These are phyloP conservation scores for Berkeleyomyces rouxiae DNA, from an alignment of 2,329 filamentous ascomycete genomes.

Conservation along the genomic window DNA sequence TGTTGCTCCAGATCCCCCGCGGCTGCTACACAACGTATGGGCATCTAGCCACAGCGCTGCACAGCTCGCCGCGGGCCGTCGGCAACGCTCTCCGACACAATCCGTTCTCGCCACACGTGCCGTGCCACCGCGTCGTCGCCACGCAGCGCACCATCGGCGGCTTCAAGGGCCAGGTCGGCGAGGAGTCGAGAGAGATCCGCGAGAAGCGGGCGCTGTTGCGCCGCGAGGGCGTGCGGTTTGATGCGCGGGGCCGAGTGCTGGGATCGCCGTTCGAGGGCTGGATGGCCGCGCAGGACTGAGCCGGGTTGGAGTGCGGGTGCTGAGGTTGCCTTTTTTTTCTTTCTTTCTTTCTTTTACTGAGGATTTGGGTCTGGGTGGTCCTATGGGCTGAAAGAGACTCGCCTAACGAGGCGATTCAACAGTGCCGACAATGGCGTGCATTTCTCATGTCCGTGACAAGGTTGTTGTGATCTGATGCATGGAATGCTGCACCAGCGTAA, in stretches of 20 bases:
- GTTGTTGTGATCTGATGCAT: not conserved
- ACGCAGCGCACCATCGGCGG: conserved; percentile 39
- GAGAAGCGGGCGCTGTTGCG: conserved; percentile 47
- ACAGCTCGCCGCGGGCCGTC: conserved; percentile 58
- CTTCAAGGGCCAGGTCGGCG: conserved; percentile 49
- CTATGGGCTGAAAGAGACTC: not conserved
- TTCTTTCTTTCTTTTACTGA: not conserved
- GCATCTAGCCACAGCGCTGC: conserved; percentile 48
- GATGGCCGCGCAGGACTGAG: conserved; percentile 14
- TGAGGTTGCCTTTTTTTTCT: not conserved
- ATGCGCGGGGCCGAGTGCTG: conserved; percentile 40
- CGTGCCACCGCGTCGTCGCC: conserved; percentile 67
- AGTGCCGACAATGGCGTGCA: not conserved
- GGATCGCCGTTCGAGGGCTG: conserved; percentile 35
- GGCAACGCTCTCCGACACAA: conserved; percentile 64
- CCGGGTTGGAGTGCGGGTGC: not conserved
- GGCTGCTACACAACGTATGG: conserved; percentile 68
- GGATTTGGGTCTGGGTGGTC: not conserved
- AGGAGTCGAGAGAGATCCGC: conserved; percentile 40
- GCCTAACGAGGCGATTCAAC: not conserved
- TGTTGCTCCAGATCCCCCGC: conserved; percentile 59
- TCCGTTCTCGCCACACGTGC: conserved; percentile 67
- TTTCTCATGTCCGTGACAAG: not conserved
- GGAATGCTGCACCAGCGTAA: not conserved
- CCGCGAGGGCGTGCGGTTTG: conserved; percentile 48